Conservation (phyloP, 768 basidiomycete genomes). For the Lactarius psammicola region DNA sequence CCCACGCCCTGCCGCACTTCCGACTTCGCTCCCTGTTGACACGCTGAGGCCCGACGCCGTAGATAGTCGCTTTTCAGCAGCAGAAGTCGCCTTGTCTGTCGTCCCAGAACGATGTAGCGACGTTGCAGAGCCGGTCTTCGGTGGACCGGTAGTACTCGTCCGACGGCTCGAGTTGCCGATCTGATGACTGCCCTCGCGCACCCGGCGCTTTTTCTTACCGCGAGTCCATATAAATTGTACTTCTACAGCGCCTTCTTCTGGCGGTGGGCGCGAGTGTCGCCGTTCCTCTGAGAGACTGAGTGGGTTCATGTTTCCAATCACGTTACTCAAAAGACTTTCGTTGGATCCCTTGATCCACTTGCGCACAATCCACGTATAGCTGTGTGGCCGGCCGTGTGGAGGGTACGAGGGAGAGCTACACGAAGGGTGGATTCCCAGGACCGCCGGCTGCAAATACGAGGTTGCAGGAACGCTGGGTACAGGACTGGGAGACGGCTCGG, state of each 20-base stretch:
- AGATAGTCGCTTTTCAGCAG: slow-evolving; percentile 21
- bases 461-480: slow-evolving; percentile 11
- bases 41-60: slow-evolving; percentile 21
- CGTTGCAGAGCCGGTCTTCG: slow-evolving; percentile 4
- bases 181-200: slow-evolving; percentile 1
- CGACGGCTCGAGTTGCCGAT: slow-evolving; percentile 11
- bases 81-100: not conserved
- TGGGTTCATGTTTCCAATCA: slow-evolving; percentile 42
- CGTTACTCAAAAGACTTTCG: slow-evolving; percentile 44
- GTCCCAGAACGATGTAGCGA: slow-evolving; percentile 12
- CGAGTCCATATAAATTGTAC: slow-evolving; percentile 81
- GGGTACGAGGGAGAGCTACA: slow-evolving; percentile 49
- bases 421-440: slow-evolving; percentile 70
- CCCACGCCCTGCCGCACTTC: slow-evolving; percentile 11
- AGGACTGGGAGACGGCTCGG: slow-evolving; percentile 7
- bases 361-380: slow-evolving; percentile 75
- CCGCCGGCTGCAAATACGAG: slow-evolving; percentile 40
- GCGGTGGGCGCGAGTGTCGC: slow-evolving; percentile 18
- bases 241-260: slow-evolving; percentile 44
- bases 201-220: slow-evolving; percentile 38
- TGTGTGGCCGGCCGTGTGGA: slow-evolving; percentile 41
- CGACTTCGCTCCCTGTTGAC: slow-evolving; percentile 22
- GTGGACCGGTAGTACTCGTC: not conserved
- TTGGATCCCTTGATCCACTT: slow-evolving; percentile 68
- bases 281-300: slow-evolving; percentile 28